Evolutionary conservation across 148 eudicot species (phyloP), one percentile per base, ranked within the genome.

Genomic region (Polygonum maritimum): DNA sequence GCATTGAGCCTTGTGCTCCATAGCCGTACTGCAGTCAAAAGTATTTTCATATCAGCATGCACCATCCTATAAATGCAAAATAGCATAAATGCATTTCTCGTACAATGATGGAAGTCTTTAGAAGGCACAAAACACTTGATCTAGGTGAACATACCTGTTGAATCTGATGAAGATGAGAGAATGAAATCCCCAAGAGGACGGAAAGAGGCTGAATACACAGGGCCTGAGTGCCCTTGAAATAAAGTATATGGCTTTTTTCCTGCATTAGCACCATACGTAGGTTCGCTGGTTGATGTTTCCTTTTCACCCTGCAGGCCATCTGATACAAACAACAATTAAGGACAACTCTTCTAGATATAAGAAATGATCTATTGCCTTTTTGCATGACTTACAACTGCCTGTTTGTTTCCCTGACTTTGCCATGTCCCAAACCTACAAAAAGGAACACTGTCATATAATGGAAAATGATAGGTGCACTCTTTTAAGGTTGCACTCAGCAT

Each of bases 1-100:
- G 99, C 99, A 85, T 91, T 90, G 54, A 92, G 81, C 57, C 89
- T 92, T 60, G 94, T 88, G 88, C 97, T 92, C 99, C 99, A 95
- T 74, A 95, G 78, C 77, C 99, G 83, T 52, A 95, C 98, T 94
- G 93, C 91, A 89, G 75, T 70, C 54, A 57, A 57, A 79, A 15
- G 58, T 35, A 79, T 45, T 65, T 52, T 73, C 74, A 76, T 55
- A 52, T 74, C 41, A 74, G 65, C 44, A 67, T 67, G 38, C 45
- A 67, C 38, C 45, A 12, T 16, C 41, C 71, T 36, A 67, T 26
- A 36, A 9, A 36, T 67, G 38, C 38, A 35, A 67, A 67, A 35
- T 7, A 14, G 7, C 15, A 67, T 67, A 63, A 40, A 26, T 60
- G 67, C 40, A 35, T 63, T 33, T 15, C 71, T 36, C 71, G 14